Conservation (phyloP, 164 flowering plant genomes). For the Litsea cubeba region DNA sequence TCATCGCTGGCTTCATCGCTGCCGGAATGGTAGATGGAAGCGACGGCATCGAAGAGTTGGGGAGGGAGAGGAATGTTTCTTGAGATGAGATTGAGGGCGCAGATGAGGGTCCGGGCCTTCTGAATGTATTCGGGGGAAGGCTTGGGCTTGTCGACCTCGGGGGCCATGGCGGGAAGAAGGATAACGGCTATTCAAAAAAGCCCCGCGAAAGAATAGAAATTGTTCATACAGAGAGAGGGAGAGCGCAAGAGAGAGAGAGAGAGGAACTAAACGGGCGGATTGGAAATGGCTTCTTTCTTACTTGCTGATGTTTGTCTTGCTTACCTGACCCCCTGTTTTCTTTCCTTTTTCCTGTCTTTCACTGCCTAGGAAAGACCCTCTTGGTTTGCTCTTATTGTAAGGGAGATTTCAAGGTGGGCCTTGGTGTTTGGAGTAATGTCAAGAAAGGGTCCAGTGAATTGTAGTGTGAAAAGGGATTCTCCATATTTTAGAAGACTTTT, state of each 20-base stretch:
- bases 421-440: too few species aligned
- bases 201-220: not conserved
- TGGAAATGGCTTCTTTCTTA: too few species aligned
- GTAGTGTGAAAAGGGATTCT: too few species aligned
- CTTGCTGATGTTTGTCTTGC: too few species aligned
- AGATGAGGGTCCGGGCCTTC: constrained; percentile 64
- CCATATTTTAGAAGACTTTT: too few species aligned
- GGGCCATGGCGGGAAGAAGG: constrained; percentile 34
- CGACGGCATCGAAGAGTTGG: constrained; percentile 50
- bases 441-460: too few species aligned
- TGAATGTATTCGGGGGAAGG: constrained; percentile 30
- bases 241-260: not conserved
- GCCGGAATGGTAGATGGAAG: constrained; percentile 45
- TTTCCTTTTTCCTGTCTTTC: too few species aligned
- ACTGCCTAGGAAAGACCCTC: too few species aligned
- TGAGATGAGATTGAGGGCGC: constrained; percentile 78
- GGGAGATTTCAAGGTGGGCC: too few species aligned
- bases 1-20: constrained; percentile 10
- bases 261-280: not conserved
- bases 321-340: too few species aligned
- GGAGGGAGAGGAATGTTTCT: constrained; percentile 86
- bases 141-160: constrained; percentile 13
- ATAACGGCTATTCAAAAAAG: constrained; percentile 13
- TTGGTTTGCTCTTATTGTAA: too few species aligned
- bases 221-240: not conserved